Evolutionary conservation across 2,329 filamentous ascomycete genomes (phyloP).

Genomic region (Talaromyces sp.): DNA sequence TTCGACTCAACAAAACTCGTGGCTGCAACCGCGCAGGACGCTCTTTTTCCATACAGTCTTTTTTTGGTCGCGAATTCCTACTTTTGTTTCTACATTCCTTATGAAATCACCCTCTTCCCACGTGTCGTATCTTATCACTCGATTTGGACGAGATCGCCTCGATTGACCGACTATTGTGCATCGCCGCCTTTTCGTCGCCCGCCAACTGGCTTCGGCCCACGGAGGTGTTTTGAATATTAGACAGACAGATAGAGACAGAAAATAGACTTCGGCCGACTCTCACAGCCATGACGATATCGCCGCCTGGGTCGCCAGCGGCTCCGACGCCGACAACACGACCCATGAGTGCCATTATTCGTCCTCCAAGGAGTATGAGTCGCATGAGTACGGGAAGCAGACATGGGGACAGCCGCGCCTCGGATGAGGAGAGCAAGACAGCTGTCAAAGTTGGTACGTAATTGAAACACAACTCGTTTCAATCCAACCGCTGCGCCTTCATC

Average conservation of each 20-base stretch:
- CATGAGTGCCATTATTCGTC: conserved; percentile 75
- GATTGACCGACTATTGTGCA: background rate
- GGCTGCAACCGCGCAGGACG: conserved; percentile 10
- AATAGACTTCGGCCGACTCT: background rate
- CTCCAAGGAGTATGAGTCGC: conserved; percentile 76
- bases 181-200: background rate
- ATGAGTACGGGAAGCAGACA: conserved; percentile 76
- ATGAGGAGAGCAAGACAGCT: conserved; percentile 85
- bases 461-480: conserved; percentile 24
- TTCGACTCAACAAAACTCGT: background rate
- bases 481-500: background rate
- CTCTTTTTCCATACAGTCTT: background rate
- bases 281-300: conserved; percentile 63
- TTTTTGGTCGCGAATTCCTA: background rate
- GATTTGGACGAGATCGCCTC: background rate
- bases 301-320: conserved; percentile 64
- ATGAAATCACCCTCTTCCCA: conserved; percentile 2
- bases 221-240: conserved; percentile 14
- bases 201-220: conserved; percentile 16
- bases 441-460: conserved; percentile 90
- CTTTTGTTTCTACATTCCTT: background rate
- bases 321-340: conserved; percentile 60
- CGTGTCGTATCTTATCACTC: background rate
- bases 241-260: background rate
- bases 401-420: conserved; percentile 77